These are phyloP conservation scores for Tolypocladium cylindrosporum DNA, from an alignment of 2,329 filamentous ascomycete genomes.

Conservation along the genomic window DNA sequence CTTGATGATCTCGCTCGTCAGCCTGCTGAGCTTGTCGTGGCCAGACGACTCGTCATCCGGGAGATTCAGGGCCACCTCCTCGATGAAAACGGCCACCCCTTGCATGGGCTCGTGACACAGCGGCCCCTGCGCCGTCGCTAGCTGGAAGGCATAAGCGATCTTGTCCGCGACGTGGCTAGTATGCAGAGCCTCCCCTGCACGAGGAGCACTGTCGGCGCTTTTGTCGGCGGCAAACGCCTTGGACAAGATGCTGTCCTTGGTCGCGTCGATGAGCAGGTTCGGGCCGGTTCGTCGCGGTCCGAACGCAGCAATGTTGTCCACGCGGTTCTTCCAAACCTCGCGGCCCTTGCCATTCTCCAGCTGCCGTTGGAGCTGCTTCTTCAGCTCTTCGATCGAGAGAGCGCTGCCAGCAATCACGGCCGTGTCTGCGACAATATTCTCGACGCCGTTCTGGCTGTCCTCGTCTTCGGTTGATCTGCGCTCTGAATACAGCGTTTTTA, in stretches of 20 bases:
- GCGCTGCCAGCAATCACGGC: slow-evolving; percentile 49
- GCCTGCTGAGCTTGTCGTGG: slow-evolving; percentile 59
- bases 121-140: slow-evolving; percentile 79
- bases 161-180: slow-evolving; percentile 76
- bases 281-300: slow-evolving; percentile 77
- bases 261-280: slow-evolving; percentile 82
- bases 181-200: slow-evolving; percentile 39
- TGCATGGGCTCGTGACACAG: slow-evolving; percentile 90
- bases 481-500: slow-evolving; percentile 72
- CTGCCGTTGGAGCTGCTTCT: slow-evolving; percentile 54
- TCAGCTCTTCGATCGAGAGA: slow-evolving; percentile 68
- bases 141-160: slow-evolving; percentile 86
- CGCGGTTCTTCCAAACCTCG: slow-evolving; percentile 64
- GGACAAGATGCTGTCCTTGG: slow-evolving; percentile 58
- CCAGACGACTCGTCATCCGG: slow-evolving; percentile 45
- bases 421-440: slow-evolving; percentile 41
- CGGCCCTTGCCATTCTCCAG: slow-evolving; percentile 65
- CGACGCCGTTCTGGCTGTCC: slow-evolving; percentile 14
- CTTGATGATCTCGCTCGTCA: slow-evolving; percentile 91
- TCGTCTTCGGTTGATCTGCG: slow-evolving; percentile 34
- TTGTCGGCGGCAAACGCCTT: slow-evolving; percentile 50
- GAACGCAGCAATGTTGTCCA: slow-evolving; percentile 81
- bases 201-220: slow-evolving; percentile 20
- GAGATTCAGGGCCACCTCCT: slow-evolving; percentile 59
- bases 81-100: slow-evolving; percentile 82